phyloP scores from a whole-genome alignment of 176 grass and related monocot species.

The Eleusine indica region DNA sequence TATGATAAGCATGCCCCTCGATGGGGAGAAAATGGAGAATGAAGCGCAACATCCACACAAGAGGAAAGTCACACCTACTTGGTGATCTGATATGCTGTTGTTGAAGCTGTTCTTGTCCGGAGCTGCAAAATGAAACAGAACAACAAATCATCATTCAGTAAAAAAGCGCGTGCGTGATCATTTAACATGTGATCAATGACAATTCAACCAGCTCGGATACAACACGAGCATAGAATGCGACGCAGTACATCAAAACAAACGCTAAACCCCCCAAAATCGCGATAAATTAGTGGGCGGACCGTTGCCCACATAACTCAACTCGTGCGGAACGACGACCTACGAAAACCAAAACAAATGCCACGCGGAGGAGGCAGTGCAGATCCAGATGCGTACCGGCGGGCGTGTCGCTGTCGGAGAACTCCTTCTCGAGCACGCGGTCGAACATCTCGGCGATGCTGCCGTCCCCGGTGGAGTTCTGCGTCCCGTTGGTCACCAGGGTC shows the following conservation, averaged over 20 bases:
- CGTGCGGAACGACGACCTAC: neutral
- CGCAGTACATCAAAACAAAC: neutral
- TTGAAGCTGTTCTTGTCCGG: slow-evolving; percentile 95
- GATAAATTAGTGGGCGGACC: neutral
- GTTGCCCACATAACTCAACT: neutral
- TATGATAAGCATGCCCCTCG: neutral
- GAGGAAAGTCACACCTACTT: slow-evolving; percentile 99
- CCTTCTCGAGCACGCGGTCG: slow-evolving; percentile 96
- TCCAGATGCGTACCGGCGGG: slow-evolving; percentile 69
- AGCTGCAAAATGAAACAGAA: slow-evolving; percentile 53
- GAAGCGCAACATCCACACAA: slow-evolving; percentile 1
- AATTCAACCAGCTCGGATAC: neutral
- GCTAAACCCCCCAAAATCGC: neutral
- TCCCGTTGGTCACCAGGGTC: slow-evolving; percentile 58
- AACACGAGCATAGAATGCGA: neutral
- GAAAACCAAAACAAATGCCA: too few species aligned
- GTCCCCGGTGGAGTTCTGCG: slow-evolving; percentile 60
- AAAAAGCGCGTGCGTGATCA: neutral
- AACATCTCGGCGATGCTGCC: slow-evolving; percentile 98
- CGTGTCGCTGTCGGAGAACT: slow-evolving; percentile 89
- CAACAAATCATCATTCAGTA: slow-evolving; percentile 3
- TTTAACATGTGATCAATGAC: neutral
- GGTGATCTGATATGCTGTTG: slow-evolving; percentile 97
- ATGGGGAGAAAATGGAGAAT: neutral
- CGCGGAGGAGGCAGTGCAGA: slow-evolving; percentile 12